phyloP scores from a whole-genome alignment of 208 protist genomes.

The Sergeia podlipaevii region DNA sequence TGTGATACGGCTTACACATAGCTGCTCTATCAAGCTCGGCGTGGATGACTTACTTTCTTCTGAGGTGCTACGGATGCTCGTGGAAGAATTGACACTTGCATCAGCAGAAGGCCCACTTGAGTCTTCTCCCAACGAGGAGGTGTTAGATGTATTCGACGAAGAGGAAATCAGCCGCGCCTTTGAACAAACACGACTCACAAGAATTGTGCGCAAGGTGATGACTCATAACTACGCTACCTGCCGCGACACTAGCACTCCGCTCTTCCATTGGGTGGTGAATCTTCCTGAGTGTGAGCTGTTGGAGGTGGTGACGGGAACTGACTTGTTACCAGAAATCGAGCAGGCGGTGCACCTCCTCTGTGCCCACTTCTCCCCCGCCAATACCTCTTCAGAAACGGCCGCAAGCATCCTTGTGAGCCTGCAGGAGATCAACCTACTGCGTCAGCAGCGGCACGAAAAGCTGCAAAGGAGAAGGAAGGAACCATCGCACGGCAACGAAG shows the following conservation, averaged over 20 bases:
- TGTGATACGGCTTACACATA: neutral
- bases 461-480: too few relatives aligned
- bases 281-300: neutral
- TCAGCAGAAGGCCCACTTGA: constrained; percentile 5
- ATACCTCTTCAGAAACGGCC: too few relatives aligned
- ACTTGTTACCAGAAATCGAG: too few relatives aligned
- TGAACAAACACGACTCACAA: constrained; percentile 1
- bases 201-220: neutral
- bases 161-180: constrained; percentile 9
- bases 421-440: too few relatives aligned
- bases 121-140: neutral
- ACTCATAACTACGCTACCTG: neutral
- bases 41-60: constrained; percentile 12
- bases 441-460: too few relatives aligned
- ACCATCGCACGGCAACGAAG: too few relatives aligned
- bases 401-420: too few relatives aligned
- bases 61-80: constrained; percentile 22
- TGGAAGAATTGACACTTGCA: constrained; percentile 32
- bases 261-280: constrained; percentile 10
- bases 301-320: too few relatives aligned
- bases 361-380: too few relatives aligned
- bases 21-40: neutral
- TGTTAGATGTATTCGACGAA: constrained; percentile 11
- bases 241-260: neutral
- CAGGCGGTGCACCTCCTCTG: too few relatives aligned